phyloP scores from a whole-genome alignment of 2,329 filamentous ascomycete genomes.

The Talaromyces rugulosus region DNA sequence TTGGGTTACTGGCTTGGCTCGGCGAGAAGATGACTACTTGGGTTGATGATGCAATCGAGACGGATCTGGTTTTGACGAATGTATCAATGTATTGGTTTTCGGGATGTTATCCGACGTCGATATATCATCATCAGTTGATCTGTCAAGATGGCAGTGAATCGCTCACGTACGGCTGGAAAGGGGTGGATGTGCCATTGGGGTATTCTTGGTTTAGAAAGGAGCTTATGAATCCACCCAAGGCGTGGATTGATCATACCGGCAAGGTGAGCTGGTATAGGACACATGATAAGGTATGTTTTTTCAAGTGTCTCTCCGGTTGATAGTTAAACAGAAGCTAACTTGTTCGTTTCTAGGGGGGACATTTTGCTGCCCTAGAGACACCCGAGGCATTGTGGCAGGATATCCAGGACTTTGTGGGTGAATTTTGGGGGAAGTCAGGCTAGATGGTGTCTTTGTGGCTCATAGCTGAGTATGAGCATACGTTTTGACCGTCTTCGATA shows the following conservation, averaged over 20 bases:
- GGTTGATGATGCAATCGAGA: background rate
- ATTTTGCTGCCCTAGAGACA: background rate
- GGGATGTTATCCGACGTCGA: slow-evolving; percentile 1
- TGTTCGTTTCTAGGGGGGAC: background rate
- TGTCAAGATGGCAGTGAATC: background rate
- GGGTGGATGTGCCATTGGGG: background rate
- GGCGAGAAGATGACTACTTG: slow-evolving; percentile 3
- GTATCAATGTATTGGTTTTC: slow-evolving; percentile 1
- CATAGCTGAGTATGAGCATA: background rate
- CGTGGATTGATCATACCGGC: background rate
- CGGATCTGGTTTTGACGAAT: background rate
- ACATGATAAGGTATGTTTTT: slow-evolving; percentile 1
- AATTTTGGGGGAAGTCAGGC: background rate
- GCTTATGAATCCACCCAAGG: slow-evolving; percentile 1
- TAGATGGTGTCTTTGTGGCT: background rate
- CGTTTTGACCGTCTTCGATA: too few species aligned
- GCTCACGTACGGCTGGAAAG: background rate
- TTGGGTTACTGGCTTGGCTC: background rate
- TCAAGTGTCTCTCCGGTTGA: background rate
- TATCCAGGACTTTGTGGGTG: slow-evolving; percentile 1
- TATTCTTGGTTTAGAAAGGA: slow-evolving; percentile 4
- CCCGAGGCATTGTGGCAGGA: slow-evolving; percentile 1
- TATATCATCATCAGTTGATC: background rate
- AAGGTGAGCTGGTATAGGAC: slow-evolving; percentile 3
- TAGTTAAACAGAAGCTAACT: background rate